Conservation (phyloP, 108 stramenopile genomes). For the Cyclostephanos invisitatus region DNA sequence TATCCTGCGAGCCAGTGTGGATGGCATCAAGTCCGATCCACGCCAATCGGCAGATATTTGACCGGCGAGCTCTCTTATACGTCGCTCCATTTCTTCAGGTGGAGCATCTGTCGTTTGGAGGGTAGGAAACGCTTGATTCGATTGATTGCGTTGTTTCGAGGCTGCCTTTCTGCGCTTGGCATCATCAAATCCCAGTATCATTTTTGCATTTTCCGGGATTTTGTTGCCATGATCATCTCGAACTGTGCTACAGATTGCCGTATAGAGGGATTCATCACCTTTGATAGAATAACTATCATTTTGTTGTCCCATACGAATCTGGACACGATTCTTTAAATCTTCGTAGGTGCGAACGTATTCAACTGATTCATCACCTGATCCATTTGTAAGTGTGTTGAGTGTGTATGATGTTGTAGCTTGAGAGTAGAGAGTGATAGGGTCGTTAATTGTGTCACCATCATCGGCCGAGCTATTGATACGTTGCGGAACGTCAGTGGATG, state of each 20-base stretch:
- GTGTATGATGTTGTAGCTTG: neutral
- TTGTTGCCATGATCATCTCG: conserved; percentile 42
- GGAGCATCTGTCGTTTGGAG: conserved; percentile 7
- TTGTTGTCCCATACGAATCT: conserved; percentile 5
- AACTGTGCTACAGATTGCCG: conserved; percentile 24
- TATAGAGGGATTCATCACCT: conserved; percentile 17
- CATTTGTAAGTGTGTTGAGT: neutral
- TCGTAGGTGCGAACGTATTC: conserved; percentile 2
- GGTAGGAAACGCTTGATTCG: conserved; percentile 16
- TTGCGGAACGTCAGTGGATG: neutral
- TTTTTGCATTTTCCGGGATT: conserved; percentile 43
- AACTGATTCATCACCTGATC: neutral
- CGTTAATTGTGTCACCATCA: conserved; percentile 45
- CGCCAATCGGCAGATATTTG: conserved; percentile 78
- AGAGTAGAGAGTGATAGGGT: conserved; percentile 8
- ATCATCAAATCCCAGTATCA: conserved; percentile 34
- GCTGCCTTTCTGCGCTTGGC: conserved; percentile 12
- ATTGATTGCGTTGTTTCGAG: conserved; percentile 7
- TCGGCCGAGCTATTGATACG: conserved; percentile 31
- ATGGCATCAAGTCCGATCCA: conserved; percentile 60
- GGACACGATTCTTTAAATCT: conserved; percentile 15
- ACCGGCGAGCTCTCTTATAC: conserved; percentile 76
- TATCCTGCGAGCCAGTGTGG: conserved; percentile 63
- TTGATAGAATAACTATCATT: conserved; percentile 26
- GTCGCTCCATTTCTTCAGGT: conserved; percentile 68